Evolutionary conservation across 2,329 filamentous ascomycete species (phyloP).

Genomic region (Microdochium paspali): DNA sequence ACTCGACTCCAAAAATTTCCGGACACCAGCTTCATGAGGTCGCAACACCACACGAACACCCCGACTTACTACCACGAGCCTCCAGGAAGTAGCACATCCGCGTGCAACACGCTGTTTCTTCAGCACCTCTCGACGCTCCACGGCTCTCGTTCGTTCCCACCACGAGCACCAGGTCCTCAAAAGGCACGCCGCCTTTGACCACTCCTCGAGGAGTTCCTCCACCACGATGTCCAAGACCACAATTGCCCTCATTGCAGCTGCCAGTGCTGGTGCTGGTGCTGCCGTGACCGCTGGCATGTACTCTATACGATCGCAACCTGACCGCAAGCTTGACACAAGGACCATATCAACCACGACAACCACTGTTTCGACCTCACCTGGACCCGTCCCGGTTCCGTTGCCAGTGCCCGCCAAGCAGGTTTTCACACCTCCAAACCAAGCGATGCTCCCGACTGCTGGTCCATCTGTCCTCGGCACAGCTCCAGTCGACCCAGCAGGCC

Average conservation of each 20-base stretch:
- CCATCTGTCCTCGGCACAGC: conserved; percentile 23
- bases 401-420: conserved; percentile 51
- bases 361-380: conserved; percentile 21
- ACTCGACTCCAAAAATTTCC: background rate
- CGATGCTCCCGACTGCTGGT: conserved; percentile 19
- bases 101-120: background rate
- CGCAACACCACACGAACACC: background rate
- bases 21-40: background rate
- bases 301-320: conserved; percentile 36
- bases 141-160: background rate
- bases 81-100: background rate
- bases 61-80: background rate
- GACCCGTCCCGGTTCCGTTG: conserved; percentile 21
- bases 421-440: conserved; percentile 24
- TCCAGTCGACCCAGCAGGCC: conserved; percentile 63
- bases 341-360: conserved; percentile 24
- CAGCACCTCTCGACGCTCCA: background rate
- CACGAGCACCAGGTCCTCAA: background rate
- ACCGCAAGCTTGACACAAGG: conserved; percentile 30
- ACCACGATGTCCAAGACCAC: conserved; percentile 68
- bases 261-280: conserved; percentile 68
- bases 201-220: background rate
- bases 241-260: conserved; percentile 64
- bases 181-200: background rate
- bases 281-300: conserved; percentile 63